Evolutionary conservation across 768 basidiomycete species (phyloP).

Genomic region (Rickenella mellea): DNA sequence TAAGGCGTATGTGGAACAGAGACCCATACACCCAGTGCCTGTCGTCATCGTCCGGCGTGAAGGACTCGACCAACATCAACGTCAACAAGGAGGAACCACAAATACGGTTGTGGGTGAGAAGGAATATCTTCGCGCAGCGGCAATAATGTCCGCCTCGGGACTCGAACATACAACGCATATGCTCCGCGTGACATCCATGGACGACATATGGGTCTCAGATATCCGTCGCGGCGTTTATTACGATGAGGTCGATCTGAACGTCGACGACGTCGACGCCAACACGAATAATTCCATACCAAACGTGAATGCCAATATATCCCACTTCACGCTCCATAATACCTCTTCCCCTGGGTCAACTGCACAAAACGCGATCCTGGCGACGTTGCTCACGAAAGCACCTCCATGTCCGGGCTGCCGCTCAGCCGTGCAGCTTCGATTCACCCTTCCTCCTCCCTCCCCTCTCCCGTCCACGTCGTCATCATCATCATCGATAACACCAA

Average conservation of each 20-base stretch:
- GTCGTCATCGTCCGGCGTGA: no score
- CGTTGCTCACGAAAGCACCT: constrained; percentile 9
- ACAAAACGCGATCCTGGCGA: constrained; percentile 1
- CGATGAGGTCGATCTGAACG: no score
- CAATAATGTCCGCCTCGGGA: constrained; percentile 9
- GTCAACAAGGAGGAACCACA: constrained; percentile 4
- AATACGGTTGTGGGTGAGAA: constrained; percentile 3
- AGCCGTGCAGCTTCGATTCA: constrained; percentile 8
- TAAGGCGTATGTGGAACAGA: constrained; percentile 8
- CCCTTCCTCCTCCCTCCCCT: neutral
- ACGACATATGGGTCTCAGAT: neutral
- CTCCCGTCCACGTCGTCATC: neutral
- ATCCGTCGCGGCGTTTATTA: neutral
- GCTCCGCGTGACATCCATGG: constrained; percentile 2
- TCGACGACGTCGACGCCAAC: no score
- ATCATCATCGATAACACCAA: no score
- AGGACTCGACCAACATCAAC: constrained; percentile 7
- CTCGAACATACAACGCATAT: constrained; percentile 5
- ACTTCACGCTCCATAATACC: constrained; percentile 2
- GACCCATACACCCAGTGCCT: neutral
- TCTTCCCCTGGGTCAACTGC: neutral
- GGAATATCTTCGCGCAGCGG: constrained; percentile 2
- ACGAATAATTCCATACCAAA: no score
- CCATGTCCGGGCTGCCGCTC: constrained; percentile 13
- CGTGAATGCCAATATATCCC: no score